phyloP scores from a whole-genome alignment of 345 rosid species.

The Erucastrum elatum region DNA sequence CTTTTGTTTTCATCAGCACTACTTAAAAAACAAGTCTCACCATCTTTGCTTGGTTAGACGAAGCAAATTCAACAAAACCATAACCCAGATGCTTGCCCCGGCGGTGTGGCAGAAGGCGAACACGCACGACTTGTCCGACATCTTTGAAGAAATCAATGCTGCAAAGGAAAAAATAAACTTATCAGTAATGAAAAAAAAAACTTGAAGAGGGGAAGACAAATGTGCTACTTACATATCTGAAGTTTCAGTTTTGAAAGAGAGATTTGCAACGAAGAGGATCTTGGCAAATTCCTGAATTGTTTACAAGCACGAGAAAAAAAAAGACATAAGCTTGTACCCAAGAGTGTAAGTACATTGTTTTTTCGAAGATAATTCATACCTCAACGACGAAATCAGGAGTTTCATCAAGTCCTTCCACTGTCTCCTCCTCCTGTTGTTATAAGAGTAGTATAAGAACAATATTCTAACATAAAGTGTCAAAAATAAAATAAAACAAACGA shows the following conservation, averaged over 20 bases:
- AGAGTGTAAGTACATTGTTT: background rate
- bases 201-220: background rate
- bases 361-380: background rate
- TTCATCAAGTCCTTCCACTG: background rate
- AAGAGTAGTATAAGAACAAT: background rate
- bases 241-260: background rate
- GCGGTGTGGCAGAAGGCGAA: background rate
- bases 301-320: background rate
- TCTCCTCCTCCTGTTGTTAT: background rate
- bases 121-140: conserved; percentile 6
- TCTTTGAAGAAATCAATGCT: conserved; percentile 13
- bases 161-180: background rate
- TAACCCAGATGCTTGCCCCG: background rate
- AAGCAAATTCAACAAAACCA: background rate
- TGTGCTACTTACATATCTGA: conserved; percentile 7
- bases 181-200: background rate
- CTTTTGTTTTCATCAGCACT: background rate
- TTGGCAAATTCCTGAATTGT: background rate
- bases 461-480: background rate
- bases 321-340: background rate
- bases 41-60: background rate
- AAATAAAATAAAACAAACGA: no score
- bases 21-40: background rate
- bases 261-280: background rate
- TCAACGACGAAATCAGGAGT: background rate